phyloP scores from a whole-genome alignment of 164 flowering plant genomes.

The Tetrastigma voinierianum region DNA sequence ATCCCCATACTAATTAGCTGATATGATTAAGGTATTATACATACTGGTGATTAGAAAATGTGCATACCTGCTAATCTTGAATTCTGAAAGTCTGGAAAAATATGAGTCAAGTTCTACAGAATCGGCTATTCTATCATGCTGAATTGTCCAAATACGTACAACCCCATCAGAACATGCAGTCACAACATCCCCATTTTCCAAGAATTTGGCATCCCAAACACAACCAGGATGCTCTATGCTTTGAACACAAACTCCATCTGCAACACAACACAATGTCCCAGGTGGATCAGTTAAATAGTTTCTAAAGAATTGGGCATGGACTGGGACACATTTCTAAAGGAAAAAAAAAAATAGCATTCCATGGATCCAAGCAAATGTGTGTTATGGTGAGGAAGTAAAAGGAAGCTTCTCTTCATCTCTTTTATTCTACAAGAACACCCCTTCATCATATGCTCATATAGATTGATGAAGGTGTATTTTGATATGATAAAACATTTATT shows the following conservation, averaged over 20 bases:
- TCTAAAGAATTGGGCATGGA: no score
- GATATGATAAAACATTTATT: no score
- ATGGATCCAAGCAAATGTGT: no score
- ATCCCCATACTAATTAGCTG: no score
- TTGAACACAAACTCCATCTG: conserved; percentile 94
- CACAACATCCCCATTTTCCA: conserved; percentile 95
- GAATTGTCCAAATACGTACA: conserved; percentile 77
- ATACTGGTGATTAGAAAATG: neutral
- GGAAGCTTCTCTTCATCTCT: no score
- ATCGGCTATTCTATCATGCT: conserved; percentile 46
- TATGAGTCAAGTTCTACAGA: conserved; percentile 57
- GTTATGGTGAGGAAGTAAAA: no score
- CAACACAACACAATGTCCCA: conserved; percentile 12
- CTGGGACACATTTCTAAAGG: no score
- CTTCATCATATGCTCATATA: no score
- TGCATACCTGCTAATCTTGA: conserved; percentile 70
- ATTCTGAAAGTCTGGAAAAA: conserved; percentile 60
- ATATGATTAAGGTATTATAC: neutral
- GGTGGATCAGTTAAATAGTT: neutral
- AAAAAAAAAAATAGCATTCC: no score
- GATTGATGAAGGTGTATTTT: no score
- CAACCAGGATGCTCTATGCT: conserved; percentile 99
- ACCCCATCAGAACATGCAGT: conserved; percentile 99
- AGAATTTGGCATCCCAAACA: conserved; percentile 99
- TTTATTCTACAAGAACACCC: no score